Evolutionary conservation across 768 basidiomycete species (phyloP), one percentile per base, ranked within the genome.

Genomic region (Pseudohyphozyma bogoriensis): DNA sequence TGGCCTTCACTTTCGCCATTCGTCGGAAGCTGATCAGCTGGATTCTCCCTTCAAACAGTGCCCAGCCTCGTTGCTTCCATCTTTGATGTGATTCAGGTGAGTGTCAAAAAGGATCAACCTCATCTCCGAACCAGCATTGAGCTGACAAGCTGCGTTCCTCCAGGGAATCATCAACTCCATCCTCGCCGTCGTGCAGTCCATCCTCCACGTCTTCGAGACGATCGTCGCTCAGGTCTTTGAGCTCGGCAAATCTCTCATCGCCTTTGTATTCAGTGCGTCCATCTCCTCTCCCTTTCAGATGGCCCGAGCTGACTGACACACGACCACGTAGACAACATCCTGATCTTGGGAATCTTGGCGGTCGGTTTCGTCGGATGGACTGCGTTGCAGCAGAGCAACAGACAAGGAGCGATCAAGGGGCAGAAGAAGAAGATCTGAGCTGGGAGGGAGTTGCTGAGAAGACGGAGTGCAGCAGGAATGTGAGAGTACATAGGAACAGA

Each of bases 131-230:
- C n/a, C n/a, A n/a, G n/a, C n/a, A n/a, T n/a, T n/a, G n/a, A n/a
- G n/a, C n/a, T n/a, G n/a, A n/a, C n/a, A n/a, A n/a, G n/a, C n/a
- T n/a, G n/a, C n/a, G n/a, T n/a, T n/a, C n/a, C n/a, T n/a, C n/a
- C n/a, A n/a, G n/a, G n/a, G n/a, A n/a, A 55, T 49, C 28, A 51
- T 52, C 57, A 52, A 51, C 33, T 51, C 50, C 9, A 45, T 58
- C 57, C 42, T 51, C 35, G 31, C 39, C 5, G 32, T 58, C 39
- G 16, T 58, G 24, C 39, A 58, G 35, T 44, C 50, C 22, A 42
- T 58, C 40, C 8, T 58, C 57, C 26, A 29, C 15, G 7, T 58
- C 28, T 33, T 58, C 32, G 10, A 44, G 26, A 35, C 40, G 3
- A 44, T 58, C 29, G 47, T 50, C 2, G 15, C n/a, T 9, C 33